Evolutionary conservation across 257 asterid genomes (phyloP).

Genomic region (Ehretia macrophylla): DNA sequence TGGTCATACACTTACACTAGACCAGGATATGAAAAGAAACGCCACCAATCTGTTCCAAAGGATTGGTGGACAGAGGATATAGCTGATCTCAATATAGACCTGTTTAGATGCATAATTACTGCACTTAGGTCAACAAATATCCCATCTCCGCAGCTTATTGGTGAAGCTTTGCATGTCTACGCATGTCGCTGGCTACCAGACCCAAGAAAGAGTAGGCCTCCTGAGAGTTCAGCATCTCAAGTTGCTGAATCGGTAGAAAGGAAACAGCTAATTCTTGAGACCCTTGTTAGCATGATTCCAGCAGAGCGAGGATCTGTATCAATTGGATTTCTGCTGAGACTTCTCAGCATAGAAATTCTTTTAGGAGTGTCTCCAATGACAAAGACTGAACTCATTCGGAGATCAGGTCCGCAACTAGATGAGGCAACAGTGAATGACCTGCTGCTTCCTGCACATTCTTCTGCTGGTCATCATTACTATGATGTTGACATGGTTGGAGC

Average conservation of each 20-base stretch:
- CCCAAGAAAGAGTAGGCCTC: conserved; percentile 14
- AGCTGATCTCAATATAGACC: conserved; percentile 55
- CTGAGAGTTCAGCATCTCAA: conserved; percentile 25
- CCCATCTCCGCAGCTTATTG: conserved; percentile 63
- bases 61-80: conserved; percentile 96
- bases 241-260: conserved; percentile 23
- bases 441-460: conserved; percentile 25
- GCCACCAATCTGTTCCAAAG: conserved; percentile 50
- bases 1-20: conserved; percentile 81
- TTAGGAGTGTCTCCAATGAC: conserved; percentile 48
- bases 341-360: conserved; percentile 33
- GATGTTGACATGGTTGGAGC: conserved; percentile 49
- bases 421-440: conserved; percentile 54
- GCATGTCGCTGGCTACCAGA: conserved; percentile 66
- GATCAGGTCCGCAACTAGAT: conserved; percentile 54
- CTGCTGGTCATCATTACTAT: conserved; percentile 17
- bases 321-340: conserved; percentile 52
- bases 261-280: conserved; percentile 46
- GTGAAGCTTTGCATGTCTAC: conserved; percentile 76
- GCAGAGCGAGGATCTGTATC: conserved; percentile 63
- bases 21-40: conserved; percentile 46
- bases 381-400: conserved; percentile 53
- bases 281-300: conserved; percentile 59
- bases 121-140: conserved; percentile 45
- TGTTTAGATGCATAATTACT: conserved; percentile 54